Percentiles rank a stretch among this genome's conserved stretches.
phyloP scores from a whole-genome alignment of 2,329 filamentous ascomycete genomes.

The Colletotrichum viniferum region DNA sequence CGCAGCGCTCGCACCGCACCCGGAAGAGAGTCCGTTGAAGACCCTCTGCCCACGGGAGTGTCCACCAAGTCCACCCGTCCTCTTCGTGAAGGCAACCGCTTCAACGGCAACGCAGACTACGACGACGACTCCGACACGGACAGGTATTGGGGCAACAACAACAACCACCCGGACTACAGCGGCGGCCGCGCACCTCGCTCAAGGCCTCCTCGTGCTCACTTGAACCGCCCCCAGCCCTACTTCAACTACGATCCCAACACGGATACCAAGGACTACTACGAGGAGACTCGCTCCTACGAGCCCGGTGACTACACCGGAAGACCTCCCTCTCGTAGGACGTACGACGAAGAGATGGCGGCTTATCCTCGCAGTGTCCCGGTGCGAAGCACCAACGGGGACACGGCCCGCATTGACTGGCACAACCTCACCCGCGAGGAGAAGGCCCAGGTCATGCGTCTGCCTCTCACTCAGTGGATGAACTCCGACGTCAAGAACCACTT shows the following conservation, averaged over 20 bases:
- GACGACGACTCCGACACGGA: slow-evolving; percentile 17
- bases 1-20: background rate
- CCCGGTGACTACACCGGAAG: slow-evolving; percentile 10
- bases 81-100: slow-evolving; percentile 1
- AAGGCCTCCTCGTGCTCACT: slow-evolving; percentile 16
- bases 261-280: slow-evolving; percentile 14
- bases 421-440: slow-evolving; percentile 42
- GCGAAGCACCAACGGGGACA: slow-evolving; percentile 16
- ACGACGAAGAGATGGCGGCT: slow-evolving; percentile 20
- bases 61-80: slow-evolving; percentile 9
- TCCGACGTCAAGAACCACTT: slow-evolving; percentile 49
- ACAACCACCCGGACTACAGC: slow-evolving; percentile 11
- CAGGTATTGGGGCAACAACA: slow-evolving; percentile 13
- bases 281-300: slow-evolving; percentile 15
- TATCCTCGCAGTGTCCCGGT: background rate
- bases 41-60: background rate
- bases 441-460: slow-evolving; percentile 46
- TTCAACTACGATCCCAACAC: slow-evolving; percentile 8
- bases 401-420: slow-evolving; percentile 39
- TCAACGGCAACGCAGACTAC: slow-evolving; percentile 5
- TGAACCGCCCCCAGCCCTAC: slow-evolving; percentile 19
- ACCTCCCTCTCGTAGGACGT: slow-evolving; percentile 14
- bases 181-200: slow-evolving; percentile 15
- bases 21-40: background rate
- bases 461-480: slow-evolving; percentile 52